Percentiles rank a stretch among this genome's conserved stretches.
Evolutionary conservation across 2,329 filamentous ascomycete genomes (phyloP).

Genomic region (Alternaria postmessia): DNA sequence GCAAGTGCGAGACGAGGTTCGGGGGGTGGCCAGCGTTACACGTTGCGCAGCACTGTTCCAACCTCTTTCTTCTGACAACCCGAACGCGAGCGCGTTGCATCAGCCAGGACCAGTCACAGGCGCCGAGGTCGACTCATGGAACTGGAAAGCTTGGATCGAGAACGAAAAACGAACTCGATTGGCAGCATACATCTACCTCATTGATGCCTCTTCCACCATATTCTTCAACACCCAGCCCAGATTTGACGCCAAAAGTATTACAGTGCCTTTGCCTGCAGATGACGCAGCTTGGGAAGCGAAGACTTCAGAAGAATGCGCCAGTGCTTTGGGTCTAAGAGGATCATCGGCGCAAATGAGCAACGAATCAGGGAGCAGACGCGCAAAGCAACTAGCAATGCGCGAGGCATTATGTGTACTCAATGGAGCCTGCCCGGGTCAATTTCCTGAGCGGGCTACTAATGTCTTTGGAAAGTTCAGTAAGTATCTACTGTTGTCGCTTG

Average conservation of each 20-base stretch:
- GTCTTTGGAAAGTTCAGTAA: slow-evolving; percentile 72
- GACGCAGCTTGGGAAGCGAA: slow-evolving; percentile 77
- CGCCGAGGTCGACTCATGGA: slow-evolving; percentile 63
- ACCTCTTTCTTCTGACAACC: slow-evolving; percentile 58
- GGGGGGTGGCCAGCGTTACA: slow-evolving; percentile 64
- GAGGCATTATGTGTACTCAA: slow-evolving; percentile 69
- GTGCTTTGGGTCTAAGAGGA: slow-evolving; percentile 71
- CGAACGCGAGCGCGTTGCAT: slow-evolving; percentile 67
- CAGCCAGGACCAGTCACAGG: slow-evolving; percentile 56
- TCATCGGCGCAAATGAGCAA: slow-evolving; percentile 66
- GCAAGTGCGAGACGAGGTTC: slow-evolving; percentile 67
- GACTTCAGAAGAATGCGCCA: slow-evolving; percentile 66
- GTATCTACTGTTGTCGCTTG: background rate
- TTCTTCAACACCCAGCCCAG: slow-evolving; percentile 74
- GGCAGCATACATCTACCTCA: slow-evolving; percentile 70
- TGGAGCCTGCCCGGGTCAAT: slow-evolving; percentile 63
- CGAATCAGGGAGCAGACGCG: slow-evolving; percentile 67
- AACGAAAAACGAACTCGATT: slow-evolving; percentile 74
- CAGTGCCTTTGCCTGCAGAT: slow-evolving; percentile 73
- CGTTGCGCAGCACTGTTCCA: slow-evolving; percentile 66
- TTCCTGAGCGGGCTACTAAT: slow-evolving; percentile 73
- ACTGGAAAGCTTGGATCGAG: slow-evolving; percentile 73
- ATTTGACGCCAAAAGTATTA: slow-evolving; percentile 70
- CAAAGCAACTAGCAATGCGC: slow-evolving; percentile 71
- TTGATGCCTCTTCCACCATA: slow-evolving; percentile 71